These are phyloP conservation scores for Neofusicoccum parvum DNA, from an alignment of 2,329 filamentous ascomycete species.

Conservation along the genomic window DNA sequence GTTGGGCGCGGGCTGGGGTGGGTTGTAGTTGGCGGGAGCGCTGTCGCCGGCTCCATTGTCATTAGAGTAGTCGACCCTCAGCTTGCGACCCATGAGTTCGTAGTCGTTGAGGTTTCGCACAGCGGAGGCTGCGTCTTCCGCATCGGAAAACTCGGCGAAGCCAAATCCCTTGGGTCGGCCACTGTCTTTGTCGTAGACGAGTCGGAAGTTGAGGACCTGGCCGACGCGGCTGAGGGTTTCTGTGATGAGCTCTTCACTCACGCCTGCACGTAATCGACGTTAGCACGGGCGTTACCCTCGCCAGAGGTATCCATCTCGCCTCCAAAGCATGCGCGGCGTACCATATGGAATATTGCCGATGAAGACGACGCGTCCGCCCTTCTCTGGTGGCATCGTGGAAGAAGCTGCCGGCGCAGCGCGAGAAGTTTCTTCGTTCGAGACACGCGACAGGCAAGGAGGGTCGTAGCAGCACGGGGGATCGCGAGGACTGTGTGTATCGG, in stretches of 20 bases:
- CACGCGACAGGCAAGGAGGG: background rate
- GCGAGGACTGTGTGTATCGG: background rate
- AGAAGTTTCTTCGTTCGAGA: background rate
- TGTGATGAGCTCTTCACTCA: slow-evolving; percentile 93
- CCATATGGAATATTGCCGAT: slow-evolving; percentile 86
- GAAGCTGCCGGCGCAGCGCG: slow-evolving; percentile 9
- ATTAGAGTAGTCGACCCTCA: slow-evolving; percentile 94
- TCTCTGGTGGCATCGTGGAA: slow-evolving; percentile 64
- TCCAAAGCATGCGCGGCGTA: slow-evolving; percentile 37
- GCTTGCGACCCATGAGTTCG: slow-evolving; percentile 91
- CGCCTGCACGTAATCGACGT: slow-evolving; percentile 56
- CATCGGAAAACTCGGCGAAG: slow-evolving; percentile 93
- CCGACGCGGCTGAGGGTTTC: slow-evolving; percentile 91
- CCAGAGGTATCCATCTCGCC: background rate
- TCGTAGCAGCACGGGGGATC: background rate
- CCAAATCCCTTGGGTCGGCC: slow-evolving; percentile 95
- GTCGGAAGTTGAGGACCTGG: slow-evolving; percentile 85
- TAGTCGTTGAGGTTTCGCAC: slow-evolving; percentile 94
- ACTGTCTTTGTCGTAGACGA: slow-evolving; percentile 95
- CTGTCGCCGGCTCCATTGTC: slow-evolving; percentile 65
- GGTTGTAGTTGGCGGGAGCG: slow-evolving; percentile 49
- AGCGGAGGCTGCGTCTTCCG: slow-evolving; percentile 87
- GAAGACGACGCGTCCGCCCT: slow-evolving; percentile 77
- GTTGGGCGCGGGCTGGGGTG: slow-evolving; percentile 39
- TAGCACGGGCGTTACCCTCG: slow-evolving; percentile 16